Evolutionary conservation across 306 rosid genomes (phyloP).

Genomic region (Castanea sativa): DNA sequence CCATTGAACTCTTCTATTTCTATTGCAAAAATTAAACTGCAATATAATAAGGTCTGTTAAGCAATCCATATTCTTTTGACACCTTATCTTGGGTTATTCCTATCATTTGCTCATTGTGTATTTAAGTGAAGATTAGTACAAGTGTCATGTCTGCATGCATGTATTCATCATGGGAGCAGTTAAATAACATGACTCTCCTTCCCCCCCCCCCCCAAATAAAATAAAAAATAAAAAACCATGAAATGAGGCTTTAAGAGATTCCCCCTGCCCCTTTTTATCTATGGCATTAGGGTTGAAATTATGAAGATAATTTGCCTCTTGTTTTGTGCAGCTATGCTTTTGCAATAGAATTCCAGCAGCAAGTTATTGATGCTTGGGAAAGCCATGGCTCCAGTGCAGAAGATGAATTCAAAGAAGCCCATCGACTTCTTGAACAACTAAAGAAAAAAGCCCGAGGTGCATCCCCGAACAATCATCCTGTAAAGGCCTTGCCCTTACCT

Average conservation of each 20-base stretch:
- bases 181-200: not conserved
- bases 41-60: not conserved
- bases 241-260: not conserved
- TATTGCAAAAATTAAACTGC: not conserved
- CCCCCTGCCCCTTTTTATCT: not conserved
- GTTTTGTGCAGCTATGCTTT: slow-evolving; percentile 64
- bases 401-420: slow-evolving; percentile 76
- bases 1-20: not conserved
- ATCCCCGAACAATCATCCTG: slow-evolving; percentile 34
- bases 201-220: too few relatives aligned
- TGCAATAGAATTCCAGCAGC: slow-evolving; percentile 83
- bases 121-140: not conserved
- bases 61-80: not conserved
- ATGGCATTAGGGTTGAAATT: not conserved
- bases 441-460: slow-evolving; percentile 57
- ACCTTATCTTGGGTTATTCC: not conserved
- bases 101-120: not conserved
- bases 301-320: slow-evolving; percentile 6
- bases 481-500: slow-evolving; percentile 65
- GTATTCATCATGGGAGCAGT: not conserved
- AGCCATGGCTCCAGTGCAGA: slow-evolving; percentile 77
- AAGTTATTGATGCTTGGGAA: slow-evolving; percentile 88
- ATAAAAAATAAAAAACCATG: too few relatives aligned
- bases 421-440: slow-evolving; percentile 52
- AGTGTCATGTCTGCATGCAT: not conserved